phyloP scores from a whole-genome alignment of 2,329 filamentous ascomycete species.

The Chaetomium sp. region DNA sequence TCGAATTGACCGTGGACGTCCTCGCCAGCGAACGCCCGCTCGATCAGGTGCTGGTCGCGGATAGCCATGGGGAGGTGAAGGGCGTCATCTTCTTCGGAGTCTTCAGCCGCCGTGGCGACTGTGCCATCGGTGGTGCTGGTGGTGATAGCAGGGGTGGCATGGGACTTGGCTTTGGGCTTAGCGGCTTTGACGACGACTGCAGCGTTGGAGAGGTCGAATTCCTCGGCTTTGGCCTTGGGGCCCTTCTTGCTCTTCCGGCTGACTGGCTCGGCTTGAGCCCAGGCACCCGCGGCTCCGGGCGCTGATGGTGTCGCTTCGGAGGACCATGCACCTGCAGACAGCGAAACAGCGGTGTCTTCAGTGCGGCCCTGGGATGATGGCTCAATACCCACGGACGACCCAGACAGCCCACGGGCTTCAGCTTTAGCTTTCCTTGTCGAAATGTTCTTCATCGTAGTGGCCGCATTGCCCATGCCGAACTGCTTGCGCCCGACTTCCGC shows the following conservation, averaged over 20 bases:
- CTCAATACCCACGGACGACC: slow-evolving; percentile 7
- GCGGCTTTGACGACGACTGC: slow-evolving; percentile 24
- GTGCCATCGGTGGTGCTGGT: background rate
- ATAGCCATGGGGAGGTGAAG: slow-evolving; percentile 51
- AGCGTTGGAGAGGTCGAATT: slow-evolving; percentile 37
- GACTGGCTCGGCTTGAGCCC: slow-evolving; percentile 34
- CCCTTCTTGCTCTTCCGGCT: slow-evolving; percentile 36
- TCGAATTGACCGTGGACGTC: slow-evolving; percentile 77
- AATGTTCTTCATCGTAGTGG: slow-evolving; percentile 2
- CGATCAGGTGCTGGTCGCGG: slow-evolving; percentile 62
- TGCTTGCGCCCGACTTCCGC: slow-evolving; percentile 61
- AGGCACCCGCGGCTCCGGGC: slow-evolving; percentile 31
- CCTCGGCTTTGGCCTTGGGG: slow-evolving; percentile 28
- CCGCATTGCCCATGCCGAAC: slow-evolving; percentile 49
- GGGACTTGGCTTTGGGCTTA: slow-evolving; percentile 17
- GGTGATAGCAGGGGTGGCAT: background rate
- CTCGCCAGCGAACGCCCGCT: slow-evolving; percentile 79
- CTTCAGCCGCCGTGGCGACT: slow-evolving; percentile 22
- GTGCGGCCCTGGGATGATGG: background rate
- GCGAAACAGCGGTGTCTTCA: background rate
- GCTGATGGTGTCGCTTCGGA: slow-evolving; percentile 12
- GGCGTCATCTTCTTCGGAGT: slow-evolving; percentile 41
- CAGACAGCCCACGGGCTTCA: slow-evolving; percentile 19
- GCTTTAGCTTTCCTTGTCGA: slow-evolving; percentile 26
- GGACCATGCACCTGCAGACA: slow-evolving; percentile 35